Conservation (phyloP, 495 filamentous ascomycete genomes). For the Penicillium arizonense region DNA sequence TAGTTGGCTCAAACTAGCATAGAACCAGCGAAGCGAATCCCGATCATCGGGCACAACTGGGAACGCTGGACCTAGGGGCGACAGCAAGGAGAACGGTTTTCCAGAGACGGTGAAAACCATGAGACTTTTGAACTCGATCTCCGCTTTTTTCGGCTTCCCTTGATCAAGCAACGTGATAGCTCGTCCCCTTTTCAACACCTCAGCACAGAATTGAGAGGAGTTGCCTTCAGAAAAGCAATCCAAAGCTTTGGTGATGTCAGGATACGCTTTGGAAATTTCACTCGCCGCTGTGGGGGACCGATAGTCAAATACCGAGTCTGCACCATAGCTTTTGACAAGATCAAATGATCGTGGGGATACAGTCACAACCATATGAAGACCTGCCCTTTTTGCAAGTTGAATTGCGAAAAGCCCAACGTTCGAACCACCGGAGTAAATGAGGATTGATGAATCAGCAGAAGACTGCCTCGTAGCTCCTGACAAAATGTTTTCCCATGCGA, state of each 20-base stretch:
- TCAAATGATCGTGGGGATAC: slow-evolving; percentile 30
- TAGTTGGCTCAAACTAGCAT: slow-evolving; percentile 4
- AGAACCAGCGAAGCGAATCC: slow-evolving; percentile 14
- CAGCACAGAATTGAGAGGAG: slow-evolving; percentile 19
- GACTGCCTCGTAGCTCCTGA: not conserved
- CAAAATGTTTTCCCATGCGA: not conserved
- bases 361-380: slow-evolving; percentile 33
- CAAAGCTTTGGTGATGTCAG: slow-evolving; percentile 15
- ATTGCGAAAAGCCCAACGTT: slow-evolving; percentile 25
- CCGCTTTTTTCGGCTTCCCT: slow-evolving; percentile 7
- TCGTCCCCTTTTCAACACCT: slow-evolving; percentile 10
- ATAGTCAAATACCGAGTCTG: slow-evolving; percentile 36
- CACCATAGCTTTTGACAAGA: slow-evolving; percentile 34
- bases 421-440: slow-evolving; percentile 30
- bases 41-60: slow-evolving; percentile 8
- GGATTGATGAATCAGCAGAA: slow-evolving; percentile 10
- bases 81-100: slow-evolving; percentile 14
- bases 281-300: slow-evolving; percentile 1
- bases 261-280: slow-evolving; percentile 12
- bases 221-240: slow-evolving; percentile 24
- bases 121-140: slow-evolving; percentile 14
- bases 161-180: slow-evolving; percentile 18
- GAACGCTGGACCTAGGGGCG: slow-evolving; percentile 21
- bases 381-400: slow-evolving; percentile 27
- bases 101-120: slow-evolving; percentile 19